Conservation (phyloP, 495 filamentous ascomycete species). For the Xylaria venustula region DNA sequence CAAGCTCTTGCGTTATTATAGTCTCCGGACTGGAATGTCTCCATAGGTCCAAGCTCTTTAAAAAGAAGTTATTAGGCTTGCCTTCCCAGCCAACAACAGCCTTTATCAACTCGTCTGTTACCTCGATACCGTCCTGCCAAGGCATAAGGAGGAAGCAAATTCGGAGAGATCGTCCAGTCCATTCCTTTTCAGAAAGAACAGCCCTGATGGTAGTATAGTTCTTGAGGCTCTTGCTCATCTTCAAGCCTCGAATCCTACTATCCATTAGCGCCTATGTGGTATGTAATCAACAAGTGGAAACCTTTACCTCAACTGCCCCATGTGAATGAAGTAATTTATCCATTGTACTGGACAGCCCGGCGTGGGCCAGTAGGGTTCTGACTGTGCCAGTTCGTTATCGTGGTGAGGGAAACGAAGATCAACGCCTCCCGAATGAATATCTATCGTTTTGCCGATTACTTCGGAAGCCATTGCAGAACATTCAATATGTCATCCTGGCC, state of each 20-base stretch:
- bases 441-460: conserved; percentile 65
- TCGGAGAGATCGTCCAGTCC: conserved; percentile 64
- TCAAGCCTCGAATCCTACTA: conserved; percentile 67
- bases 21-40: conserved; percentile 16
- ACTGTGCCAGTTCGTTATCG: conserved; percentile 79
- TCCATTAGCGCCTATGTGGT: conserved; percentile 2
- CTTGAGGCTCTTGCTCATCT: conserved; percentile 81
- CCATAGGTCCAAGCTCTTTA: conserved; percentile 45
- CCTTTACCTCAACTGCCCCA: conserved; percentile 55
- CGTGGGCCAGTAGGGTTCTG: conserved; percentile 63
- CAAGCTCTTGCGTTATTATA: conserved; percentile 13
- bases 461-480: conserved; percentile 82
- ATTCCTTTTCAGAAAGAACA: conserved; percentile 51
- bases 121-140: conserved; percentile 75
- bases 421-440: conserved; percentile 78
- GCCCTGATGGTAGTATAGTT: conserved; percentile 78
- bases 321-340: conserved; percentile 83
- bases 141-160: conserved; percentile 71
- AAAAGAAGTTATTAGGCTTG: conserved; percentile 74
- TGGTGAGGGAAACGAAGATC: conserved; percentile 81
- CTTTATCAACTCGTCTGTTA: conserved; percentile 68
- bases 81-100: conserved; percentile 65
- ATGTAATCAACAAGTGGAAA: neutral
- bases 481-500: conserved; percentile 84
- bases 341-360: conserved; percentile 53